These are phyloP conservation scores for Nicotiana benthamiana DNA, from an alignment of 257 asterid genomes.

Conservation along the genomic window DNA sequence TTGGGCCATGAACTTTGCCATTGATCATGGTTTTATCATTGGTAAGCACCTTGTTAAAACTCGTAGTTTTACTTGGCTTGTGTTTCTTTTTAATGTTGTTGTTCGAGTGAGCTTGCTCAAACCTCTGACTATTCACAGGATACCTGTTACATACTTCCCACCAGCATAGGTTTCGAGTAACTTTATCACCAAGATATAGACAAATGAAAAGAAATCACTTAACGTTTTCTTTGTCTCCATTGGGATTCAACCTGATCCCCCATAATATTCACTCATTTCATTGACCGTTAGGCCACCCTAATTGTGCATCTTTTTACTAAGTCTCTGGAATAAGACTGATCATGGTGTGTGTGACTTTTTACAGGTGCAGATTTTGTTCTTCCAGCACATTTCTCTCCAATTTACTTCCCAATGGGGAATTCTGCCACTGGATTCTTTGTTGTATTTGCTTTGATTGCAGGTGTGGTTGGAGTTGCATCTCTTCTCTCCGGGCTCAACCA, in stretches of 20 bases:
- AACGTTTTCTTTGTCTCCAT: neutral
- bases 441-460: slow-evolving; percentile 59
- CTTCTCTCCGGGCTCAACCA: slow-evolving; percentile 57
- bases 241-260: neutral
- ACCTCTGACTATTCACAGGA: neutral
- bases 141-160: neutral
- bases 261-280: neutral
- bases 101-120: neutral
- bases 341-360: neutral
- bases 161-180: neutral
- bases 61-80: neutral
- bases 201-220: neutral
- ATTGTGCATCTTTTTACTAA: neutral
- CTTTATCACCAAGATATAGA: neutral
- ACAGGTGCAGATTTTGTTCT: slow-evolving; percentile 58
- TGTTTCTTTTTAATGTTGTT: neutral
- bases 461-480: slow-evolving; percentile 74
- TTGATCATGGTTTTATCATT: slow-evolving; percentile 66
- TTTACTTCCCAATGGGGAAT: slow-evolving; percentile 84
- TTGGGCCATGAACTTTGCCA: slow-evolving; percentile 76
- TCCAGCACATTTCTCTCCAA: slow-evolving; percentile 87
- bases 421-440: slow-evolving; percentile 94
- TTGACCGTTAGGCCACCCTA: neutral
- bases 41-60: slow-evolving; percentile 28
- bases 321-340: neutral